These are phyloP conservation scores for Zelopaecilomyces penicillatus DNA, from an alignment of 2,329 filamentous ascomycete species.

Conservation along the genomic window DNA sequence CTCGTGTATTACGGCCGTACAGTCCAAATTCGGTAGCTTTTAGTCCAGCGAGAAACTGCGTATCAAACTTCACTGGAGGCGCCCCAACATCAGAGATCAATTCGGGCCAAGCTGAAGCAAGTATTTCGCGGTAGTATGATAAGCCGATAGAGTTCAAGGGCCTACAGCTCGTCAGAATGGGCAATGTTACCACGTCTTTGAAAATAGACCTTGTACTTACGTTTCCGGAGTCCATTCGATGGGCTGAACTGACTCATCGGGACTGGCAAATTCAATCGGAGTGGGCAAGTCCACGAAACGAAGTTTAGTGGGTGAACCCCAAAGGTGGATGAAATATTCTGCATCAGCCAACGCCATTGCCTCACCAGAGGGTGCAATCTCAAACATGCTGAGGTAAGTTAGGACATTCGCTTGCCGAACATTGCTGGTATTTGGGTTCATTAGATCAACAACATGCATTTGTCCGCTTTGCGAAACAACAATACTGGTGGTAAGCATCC, in stretches of 20 bases:
- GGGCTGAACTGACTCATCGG: conserved; percentile 45
- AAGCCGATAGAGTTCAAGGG: conserved; percentile 81
- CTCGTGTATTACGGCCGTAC: conserved; percentile 69
- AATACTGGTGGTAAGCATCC: conserved; percentile 89
- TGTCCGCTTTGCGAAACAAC: conserved; percentile 88
- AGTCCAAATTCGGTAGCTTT: conserved; percentile 66
- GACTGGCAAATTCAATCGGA: conserved; percentile 68
- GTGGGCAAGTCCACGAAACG: conserved; percentile 78
- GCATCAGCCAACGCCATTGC: conserved; percentile 73
- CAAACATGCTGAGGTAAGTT: conserved; percentile 67
- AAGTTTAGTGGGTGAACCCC: conserved; percentile 79
- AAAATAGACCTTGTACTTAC: conserved; percentile 33
- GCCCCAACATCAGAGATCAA: conserved; percentile 78
- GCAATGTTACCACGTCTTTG: too few species aligned
- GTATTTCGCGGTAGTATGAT: conserved; percentile 82
- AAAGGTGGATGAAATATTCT: conserved; percentile 72
- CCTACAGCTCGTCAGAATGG: conserved; percentile 29
- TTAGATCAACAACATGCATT: conserved; percentile 90
- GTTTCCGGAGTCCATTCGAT: conserved; percentile 66
- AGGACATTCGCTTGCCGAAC: conserved; percentile 75
- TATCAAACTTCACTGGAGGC: conserved; percentile 67
- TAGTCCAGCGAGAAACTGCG: conserved; percentile 58
- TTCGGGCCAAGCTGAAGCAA: conserved; percentile 88
- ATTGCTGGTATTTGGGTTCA: conserved; percentile 84
- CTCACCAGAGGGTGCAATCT: conserved; percentile 81